phyloP scores from a whole-genome alignment of 805 yeast genomes.

The Yarrowia deformans region DNA sequence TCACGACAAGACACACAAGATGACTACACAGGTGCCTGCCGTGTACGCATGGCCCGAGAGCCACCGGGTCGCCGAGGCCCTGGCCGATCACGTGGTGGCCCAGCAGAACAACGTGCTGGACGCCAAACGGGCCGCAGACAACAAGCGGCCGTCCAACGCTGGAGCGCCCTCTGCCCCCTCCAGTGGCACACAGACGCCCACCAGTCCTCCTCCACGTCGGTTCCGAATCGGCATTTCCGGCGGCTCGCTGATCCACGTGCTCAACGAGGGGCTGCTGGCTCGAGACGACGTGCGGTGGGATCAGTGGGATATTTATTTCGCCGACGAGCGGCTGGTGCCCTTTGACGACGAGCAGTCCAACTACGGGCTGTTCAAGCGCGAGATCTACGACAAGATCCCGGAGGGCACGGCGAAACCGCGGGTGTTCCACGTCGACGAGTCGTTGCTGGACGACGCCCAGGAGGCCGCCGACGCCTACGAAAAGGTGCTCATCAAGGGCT shows the following conservation, averaged over 20 bases:
- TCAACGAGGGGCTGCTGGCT: constrained; percentile 82
- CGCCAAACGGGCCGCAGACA: constrained; percentile 44
- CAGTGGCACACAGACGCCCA: constrained; percentile 42
- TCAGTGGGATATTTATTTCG: constrained; percentile 95
- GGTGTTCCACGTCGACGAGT: constrained; percentile 83
- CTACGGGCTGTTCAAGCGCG: constrained; percentile 86
- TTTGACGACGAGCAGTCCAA: constrained; percentile 83
- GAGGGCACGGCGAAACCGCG: constrained; percentile 63
- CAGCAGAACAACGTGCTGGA: constrained; percentile 78
- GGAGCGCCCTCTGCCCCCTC: constrained; percentile 22
- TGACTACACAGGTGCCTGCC: constrained; percentile 94
- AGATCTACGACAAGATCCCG: constrained; percentile 74
- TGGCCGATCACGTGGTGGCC: constrained; percentile 89
- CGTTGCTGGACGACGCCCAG: constrained; percentile 64
- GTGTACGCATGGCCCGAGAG: constrained; percentile 92
- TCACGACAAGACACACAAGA: constrained; percentile 46
- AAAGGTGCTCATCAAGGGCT: constrained; percentile 80
- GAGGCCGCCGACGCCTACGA: constrained; percentile 96
- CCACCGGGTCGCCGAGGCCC: constrained; percentile 92
- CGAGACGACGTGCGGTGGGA: constrained; percentile 86
- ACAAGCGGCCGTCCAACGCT: constrained; percentile 7
- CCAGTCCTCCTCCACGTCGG: constrained; percentile 59
- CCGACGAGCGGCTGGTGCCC: constrained; percentile 94
- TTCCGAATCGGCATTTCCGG: constrained; percentile 93
- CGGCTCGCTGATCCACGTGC: constrained; percentile 86